Conservation (phyloP, 495 filamentous ascomycete species). For the Lichina pygmaea region DNA sequence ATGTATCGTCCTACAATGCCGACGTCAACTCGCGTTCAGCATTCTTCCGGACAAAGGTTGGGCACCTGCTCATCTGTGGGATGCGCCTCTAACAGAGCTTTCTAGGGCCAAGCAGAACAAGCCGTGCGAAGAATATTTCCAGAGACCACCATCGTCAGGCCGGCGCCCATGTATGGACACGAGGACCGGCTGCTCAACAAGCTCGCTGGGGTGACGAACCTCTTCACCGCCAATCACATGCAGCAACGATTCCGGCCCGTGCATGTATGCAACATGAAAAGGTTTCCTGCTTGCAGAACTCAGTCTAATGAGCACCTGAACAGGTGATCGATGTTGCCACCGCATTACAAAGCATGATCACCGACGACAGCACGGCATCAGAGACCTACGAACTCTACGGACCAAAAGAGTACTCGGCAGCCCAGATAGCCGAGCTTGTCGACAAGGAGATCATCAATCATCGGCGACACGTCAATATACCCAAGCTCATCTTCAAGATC, state of each 20-base stretch:
- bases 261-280: conserved; percentile 33
- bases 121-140: conserved; percentile 78
- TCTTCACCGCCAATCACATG: conserved; percentile 82
- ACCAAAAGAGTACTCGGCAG: conserved; percentile 72
- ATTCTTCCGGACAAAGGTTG: conserved; percentile 77
- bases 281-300: conserved; percentile 6
- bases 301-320: conserved; percentile 2
- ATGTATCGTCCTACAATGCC: conserved; percentile 89
- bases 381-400: conserved; percentile 93
- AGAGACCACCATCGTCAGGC: conserved; percentile 91
- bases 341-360: conserved; percentile 66
- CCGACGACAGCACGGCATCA: conserved; percentile 65
- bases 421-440: conserved; percentile 64
- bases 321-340: conserved; percentile 69
- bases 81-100: neutral
- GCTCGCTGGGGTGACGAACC: conserved; percentile 48
- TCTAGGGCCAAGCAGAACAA: conserved; percentile 47
- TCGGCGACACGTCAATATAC: conserved; percentile 75
- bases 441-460: conserved; percentile 80
- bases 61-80: neutral
- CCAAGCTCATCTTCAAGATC: conserved; percentile 50
- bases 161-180: conserved; percentile 78
- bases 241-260: conserved; percentile 78
- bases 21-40: conserved; percentile 53
- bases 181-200: conserved; percentile 79